These are phyloP conservation scores for Tetrapisispora arboricola DNA, from an alignment of 805 yeast genomes.

Conservation along the genomic window DNA sequence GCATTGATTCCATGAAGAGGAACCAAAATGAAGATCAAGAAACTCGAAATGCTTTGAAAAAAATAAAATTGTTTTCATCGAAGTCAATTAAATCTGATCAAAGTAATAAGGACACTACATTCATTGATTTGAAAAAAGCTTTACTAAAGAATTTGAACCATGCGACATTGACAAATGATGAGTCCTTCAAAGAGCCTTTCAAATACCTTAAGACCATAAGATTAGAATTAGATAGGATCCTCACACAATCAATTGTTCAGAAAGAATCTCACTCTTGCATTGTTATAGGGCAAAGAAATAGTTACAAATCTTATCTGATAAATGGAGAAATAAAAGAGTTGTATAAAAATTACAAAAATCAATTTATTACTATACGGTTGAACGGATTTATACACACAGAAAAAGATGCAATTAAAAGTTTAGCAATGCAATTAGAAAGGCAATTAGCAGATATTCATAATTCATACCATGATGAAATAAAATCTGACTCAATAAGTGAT, in stretches of 20 bases:
- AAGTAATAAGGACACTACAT: conserved; percentile 7
- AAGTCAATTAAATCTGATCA: neutral
- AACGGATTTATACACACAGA: conserved; percentile 70
- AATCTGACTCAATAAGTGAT: conserved; percentile 34
- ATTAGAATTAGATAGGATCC: conserved; percentile 43
- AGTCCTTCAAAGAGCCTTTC: conserved; percentile 10
- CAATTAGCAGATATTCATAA: conserved; percentile 29
- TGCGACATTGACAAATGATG: conserved; percentile 12
- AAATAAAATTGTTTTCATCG: conserved; percentile 1
- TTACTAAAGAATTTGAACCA: conserved; percentile 18
- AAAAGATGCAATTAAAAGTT: conserved; percentile 67
- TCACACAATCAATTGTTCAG: conserved; percentile 54
- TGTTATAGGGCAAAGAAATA: conserved; percentile 67
- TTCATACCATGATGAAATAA: conserved; percentile 5
- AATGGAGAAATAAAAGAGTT: conserved; percentile 45
- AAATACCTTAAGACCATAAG: conserved; percentile 16
- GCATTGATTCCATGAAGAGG: neutral
- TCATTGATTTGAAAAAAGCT: conserved; percentile 11
- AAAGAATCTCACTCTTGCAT: conserved; percentile 76
- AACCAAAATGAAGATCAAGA: neutral
- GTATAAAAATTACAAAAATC: conserved; percentile 30
- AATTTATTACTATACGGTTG: conserved; percentile 52
- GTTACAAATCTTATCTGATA: conserved; percentile 64
- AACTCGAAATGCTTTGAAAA: neutral
- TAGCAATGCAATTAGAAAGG: conserved; percentile 71